These are phyloP conservation scores for Tephrocybe sp. DNA, from an alignment of 768 basidiomycete genomes.

Conservation along the genomic window DNA sequence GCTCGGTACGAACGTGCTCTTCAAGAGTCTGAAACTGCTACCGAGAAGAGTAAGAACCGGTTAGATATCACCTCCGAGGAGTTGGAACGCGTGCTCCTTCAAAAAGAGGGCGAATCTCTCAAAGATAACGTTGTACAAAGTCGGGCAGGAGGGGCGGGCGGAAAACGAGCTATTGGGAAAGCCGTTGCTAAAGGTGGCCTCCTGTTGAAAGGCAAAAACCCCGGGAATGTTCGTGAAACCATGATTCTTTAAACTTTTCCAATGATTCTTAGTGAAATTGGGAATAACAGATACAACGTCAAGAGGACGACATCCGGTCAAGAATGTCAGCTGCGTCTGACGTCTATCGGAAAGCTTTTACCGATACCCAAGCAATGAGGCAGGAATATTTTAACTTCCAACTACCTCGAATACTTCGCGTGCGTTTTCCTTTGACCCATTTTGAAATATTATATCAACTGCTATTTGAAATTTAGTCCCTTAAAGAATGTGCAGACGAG, in stretches of 20 bases:
- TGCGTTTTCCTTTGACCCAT: slow-evolving; percentile 39
- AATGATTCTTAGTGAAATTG: not conserved
- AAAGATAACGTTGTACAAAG: slow-evolving; percentile 76
- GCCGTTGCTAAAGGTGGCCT: slow-evolving; percentile 90
- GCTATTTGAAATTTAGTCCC: slow-evolving; percentile 42
- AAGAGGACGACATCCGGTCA: slow-evolving; percentile 91
- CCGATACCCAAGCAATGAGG: slow-evolving; percentile 84
- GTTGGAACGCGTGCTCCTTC: slow-evolving; percentile 84
- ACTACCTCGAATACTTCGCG: slow-evolving; percentile 87
- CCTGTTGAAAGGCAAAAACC: slow-evolving; percentile 89
- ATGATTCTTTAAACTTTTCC: not conserved
- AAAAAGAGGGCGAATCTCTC: slow-evolving; percentile 93
- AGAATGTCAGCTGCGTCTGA: slow-evolving; percentile 87
- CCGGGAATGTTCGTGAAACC: slow-evolving; percentile 61
- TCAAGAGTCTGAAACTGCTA: slow-evolving; percentile 80
- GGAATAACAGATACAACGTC: slow-evolving; percentile 68
- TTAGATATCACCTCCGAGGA: slow-evolving; percentile 92
- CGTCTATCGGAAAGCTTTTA: slow-evolving; percentile 85
- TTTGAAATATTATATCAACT: not conserved
- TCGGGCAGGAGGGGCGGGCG: slow-evolving; percentile 56
- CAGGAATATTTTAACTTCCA: slow-evolving; percentile 99
- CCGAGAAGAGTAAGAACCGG: slow-evolving; percentile 86
- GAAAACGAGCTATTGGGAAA: slow-evolving; percentile 85
- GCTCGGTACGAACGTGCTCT: slow-evolving; percentile 83
- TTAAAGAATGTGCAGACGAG: slow-evolving; percentile 96